Evolutionary conservation across 2,329 filamentous ascomycete species (phyloP), one percentile per base, ranked within the genome.

Genomic region (Aureobasidium sp.): DNA sequence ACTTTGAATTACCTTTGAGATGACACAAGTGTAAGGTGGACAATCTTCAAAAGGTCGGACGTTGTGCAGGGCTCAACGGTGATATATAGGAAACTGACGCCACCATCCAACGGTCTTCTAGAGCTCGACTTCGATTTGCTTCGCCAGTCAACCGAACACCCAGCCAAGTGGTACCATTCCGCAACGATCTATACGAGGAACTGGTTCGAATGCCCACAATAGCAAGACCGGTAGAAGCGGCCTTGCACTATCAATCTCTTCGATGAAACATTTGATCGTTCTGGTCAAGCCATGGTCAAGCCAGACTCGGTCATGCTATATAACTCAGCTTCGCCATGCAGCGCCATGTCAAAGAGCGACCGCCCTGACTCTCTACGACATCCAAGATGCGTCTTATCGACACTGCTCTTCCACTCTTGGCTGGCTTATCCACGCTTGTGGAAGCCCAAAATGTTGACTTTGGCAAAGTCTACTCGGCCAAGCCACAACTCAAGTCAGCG

Each of bases 401-500:
- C 31, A 36, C 61, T 20, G 52, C 61, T 5, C 20, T 62, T 15
- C 51, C 61, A n/a, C 22, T 62, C n/a, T n/a, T 62, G n/a, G 51
- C 25, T 17, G 52, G 51, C 15, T 51, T 62, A 44, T 57, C 61
- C 17, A 17, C 61, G 3, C 36, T 62, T 22, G 61, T 37, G 29
- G 61, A 58, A 37, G 61, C 52, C 14, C 61, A 62, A 52, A 25
- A 53, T 25, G 37, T 62, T 5, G 52, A 62, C 36, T 62, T 62
- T 39, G 29, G 22, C 52, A 39, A 62, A 42, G 36, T 62, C 52
- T 62, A 62, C 20, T 57, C 61, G 6, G 52, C 20, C 42, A 62
- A 57, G 41, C 61, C 61, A 17, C 44, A 55, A 41, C 27, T 49
- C 22, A 62, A 62, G 51, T 48, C 61, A 1, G 48, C 51, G 22